phyloP scores from a whole-genome alignment of 495 filamentous ascomycete species.

The Lophiotrema nucula region DNA sequence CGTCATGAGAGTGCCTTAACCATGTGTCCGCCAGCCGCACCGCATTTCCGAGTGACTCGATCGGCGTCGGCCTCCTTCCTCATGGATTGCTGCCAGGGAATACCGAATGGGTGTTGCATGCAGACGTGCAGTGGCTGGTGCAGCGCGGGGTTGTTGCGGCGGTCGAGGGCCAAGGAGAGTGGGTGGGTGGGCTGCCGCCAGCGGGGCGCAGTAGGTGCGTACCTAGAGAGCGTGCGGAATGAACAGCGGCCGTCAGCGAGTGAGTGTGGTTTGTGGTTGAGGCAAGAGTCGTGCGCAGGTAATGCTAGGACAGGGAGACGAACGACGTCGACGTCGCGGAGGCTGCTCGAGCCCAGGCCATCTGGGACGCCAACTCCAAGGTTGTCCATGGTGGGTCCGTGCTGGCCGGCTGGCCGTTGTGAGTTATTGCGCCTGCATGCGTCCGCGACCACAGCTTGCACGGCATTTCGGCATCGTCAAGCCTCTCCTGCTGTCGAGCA shows the following conservation, averaged over 20 bases:
- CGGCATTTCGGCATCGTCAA: no score
- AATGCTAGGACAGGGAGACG: no score
- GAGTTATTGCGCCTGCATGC: not conserved
- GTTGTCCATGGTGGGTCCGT: no score
- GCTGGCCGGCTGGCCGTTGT: not conserved
- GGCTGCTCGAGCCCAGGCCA: conserved; percentile 1
- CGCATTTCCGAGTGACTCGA: conserved; percentile 27
- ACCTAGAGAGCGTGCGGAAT: conserved; percentile 24
- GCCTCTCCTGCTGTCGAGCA: not conserved
- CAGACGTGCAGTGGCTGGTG: conserved; percentile 7
- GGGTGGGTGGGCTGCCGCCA: conserved; percentile 2
- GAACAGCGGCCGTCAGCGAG: conserved; percentile 2
- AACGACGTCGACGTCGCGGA: not conserved
- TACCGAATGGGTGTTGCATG: not conserved
- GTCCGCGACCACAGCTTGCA: not conserved
- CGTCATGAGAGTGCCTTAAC: conserved; percentile 41
- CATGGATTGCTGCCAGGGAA: conserved; percentile 14
- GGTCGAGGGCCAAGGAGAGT: conserved; percentile 5
- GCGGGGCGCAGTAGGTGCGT: conserved; percentile 5
- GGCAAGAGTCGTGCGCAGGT: not conserved
- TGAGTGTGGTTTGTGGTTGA: not conserved
- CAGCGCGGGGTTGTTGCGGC: conserved; percentile 15
- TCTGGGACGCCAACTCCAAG: not conserved
- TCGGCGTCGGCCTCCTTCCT: conserved; percentile 17
- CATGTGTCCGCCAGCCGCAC: conserved; percentile 33